These are phyloP conservation scores for Scheffersomyces coipomensis DNA, from an alignment of 805 yeast genomes.

Conservation along the genomic window DNA sequence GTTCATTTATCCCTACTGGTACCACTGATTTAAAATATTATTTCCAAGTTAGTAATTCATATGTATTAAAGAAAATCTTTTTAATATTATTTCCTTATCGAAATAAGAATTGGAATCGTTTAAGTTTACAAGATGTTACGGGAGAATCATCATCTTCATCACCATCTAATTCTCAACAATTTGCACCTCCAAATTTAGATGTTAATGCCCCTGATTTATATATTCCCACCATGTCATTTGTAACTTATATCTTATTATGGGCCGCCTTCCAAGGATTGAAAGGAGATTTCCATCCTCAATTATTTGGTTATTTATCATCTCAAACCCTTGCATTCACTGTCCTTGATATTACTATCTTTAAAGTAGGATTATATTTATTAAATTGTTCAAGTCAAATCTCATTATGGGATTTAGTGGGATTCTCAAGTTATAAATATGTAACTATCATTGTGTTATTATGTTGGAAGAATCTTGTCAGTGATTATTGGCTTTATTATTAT, in stretches of 20 bases:
- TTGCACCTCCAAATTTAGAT: conserved; percentile 80
- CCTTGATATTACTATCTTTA: conserved; percentile 72
- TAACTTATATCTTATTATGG: conserved; percentile 82
- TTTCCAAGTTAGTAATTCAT: conserved; percentile 87
- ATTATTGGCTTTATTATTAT: conserved; percentile 35
- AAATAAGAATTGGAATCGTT: conserved; percentile 80
- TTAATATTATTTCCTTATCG: conserved; percentile 83
- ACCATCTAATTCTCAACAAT: conserved; percentile 28
- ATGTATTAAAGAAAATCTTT: conserved; percentile 71
- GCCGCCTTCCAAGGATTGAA: conserved; percentile 82
- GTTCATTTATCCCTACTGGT: conserved; percentile 42
- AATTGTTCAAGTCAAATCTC: conserved; percentile 59
- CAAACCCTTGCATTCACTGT: conserved; percentile 81
- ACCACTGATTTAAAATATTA: conserved; percentile 71
- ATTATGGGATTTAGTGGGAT: conserved; percentile 80
- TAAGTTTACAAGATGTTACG: conserved; percentile 18
- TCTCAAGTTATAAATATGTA: conserved; percentile 92
- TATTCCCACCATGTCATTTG: conserved; percentile 90
- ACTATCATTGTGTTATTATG: conserved; percentile 63
- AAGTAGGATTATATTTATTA: conserved; percentile 79
- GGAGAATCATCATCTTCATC: conserved; percentile 9
- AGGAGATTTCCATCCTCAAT: conserved; percentile 90
- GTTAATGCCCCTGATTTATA: conserved; percentile 95
- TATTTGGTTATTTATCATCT: conserved; percentile 83
- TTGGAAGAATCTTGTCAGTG: conserved; percentile 45